Conservation (phyloP, 768 basidiomycete species). For the Strobilomyces echinocephalus region DNA sequence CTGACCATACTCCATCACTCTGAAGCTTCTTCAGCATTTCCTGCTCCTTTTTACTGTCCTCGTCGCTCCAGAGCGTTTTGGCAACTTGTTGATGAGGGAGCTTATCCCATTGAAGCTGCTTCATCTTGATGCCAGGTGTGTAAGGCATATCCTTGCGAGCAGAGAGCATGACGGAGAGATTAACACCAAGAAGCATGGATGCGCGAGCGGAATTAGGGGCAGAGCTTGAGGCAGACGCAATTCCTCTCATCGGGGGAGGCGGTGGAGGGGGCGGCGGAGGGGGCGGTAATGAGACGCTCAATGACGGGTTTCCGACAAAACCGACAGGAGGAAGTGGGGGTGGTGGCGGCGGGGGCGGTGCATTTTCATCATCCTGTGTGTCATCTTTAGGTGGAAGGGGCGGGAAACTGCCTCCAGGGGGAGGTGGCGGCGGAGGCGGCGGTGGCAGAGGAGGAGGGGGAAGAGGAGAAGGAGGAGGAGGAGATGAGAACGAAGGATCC, state of each 20-base stretch:
- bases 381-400: conserved; percentile 18
- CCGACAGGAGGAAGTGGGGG: conserved; percentile 38
- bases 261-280: conserved; percentile 38
- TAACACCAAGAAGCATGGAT: conserved; percentile 56
- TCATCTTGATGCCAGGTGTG: conserved; percentile 88
- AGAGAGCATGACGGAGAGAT: conserved; percentile 50
- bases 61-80: conserved; percentile 82
- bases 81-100: conserved; percentile 82
- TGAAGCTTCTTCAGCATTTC: conserved; percentile 82
- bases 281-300: conserved; percentile 19
- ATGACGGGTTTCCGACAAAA: conserved; percentile 25
- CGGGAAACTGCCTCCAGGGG: background rate
- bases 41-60: conserved; percentile 58
- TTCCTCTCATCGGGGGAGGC: conserved; percentile 28
- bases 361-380: conserved; percentile 12
- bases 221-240: conserved; percentile 34
- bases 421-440: conserved; percentile 13
- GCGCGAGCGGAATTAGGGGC: conserved; percentile 48
- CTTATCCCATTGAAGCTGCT: conserved; percentile 98
- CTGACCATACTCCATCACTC: conserved; percentile 82
- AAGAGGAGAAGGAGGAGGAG: conserved; percentile 23
- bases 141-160: conserved; percentile 82
- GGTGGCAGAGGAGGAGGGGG: conserved; percentile 16
- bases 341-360: conserved; percentile 28
- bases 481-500: conserved; percentile 27